phyloP scores from a whole-genome alignment of 495 filamentous ascomycete species.

The Penicillium subrubescens region DNA sequence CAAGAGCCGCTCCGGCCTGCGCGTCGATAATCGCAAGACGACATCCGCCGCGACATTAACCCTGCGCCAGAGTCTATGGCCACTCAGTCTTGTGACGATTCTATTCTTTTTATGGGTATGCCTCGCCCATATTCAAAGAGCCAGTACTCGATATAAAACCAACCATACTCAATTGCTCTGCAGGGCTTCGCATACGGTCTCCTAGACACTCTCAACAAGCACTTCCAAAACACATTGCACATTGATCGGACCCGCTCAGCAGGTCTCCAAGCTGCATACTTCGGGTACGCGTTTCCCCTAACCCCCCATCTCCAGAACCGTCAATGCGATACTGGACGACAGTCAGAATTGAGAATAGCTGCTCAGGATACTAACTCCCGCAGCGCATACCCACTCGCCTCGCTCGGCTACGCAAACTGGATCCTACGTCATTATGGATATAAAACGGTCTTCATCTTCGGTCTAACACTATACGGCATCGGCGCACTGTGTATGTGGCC shows the following conservation, averaged over 20 bases:
- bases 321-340: not conserved
- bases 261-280: slow-evolving; percentile 59
- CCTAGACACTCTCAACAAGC: slow-evolving; percentile 51
- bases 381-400: slow-evolving; percentile 61
- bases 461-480: slow-evolving; percentile 53
- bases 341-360: not conserved
- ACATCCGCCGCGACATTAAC: slow-evolving; percentile 61
- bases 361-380: not conserved
- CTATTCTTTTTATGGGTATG: slow-evolving; percentile 74
- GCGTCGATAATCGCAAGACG: slow-evolving; percentile 48
- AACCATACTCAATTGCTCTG: not conserved
- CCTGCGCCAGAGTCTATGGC: slow-evolving; percentile 56
- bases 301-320: not conserved
- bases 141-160: too few species aligned
- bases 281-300: slow-evolving; percentile 32
- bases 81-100: slow-evolving; percentile 51
- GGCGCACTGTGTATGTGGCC: slow-evolving; percentile 60
- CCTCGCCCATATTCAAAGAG: not conserved
- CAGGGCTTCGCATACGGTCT: slow-evolving; percentile 56
- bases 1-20: slow-evolving; percentile 36
- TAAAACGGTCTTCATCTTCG: slow-evolving; percentile 56
- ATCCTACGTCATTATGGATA: slow-evolving; percentile 56
- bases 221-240: slow-evolving; percentile 57
- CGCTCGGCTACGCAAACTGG: slow-evolving; percentile 61
- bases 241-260: slow-evolving; percentile 53